Conservation (phyloP, 768 basidiomycete species). For the Leucocoprinus sp. region DNA sequence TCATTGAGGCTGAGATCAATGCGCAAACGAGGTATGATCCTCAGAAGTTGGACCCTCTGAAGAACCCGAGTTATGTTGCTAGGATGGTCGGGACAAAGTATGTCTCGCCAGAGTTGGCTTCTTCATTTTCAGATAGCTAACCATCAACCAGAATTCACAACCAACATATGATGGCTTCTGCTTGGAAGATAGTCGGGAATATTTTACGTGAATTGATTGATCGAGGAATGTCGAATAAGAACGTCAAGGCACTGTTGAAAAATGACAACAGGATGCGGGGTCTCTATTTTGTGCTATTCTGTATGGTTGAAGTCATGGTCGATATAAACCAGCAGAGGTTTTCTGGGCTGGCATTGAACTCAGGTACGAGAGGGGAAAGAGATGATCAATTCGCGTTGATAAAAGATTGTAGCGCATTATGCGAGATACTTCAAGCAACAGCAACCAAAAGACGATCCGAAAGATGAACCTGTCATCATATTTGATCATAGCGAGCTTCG, state of each 20-base stretch:
- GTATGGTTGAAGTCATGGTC: slow-evolving; percentile 53
- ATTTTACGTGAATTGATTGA: slow-evolving; percentile 47
- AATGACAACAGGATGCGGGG: slow-evolving; percentile 41
- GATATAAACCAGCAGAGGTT: slow-evolving; percentile 57
- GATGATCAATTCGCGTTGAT: no score
- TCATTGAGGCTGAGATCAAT: slow-evolving; percentile 48
- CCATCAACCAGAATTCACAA: slow-evolving; percentile 62
- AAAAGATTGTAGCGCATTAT: slow-evolving; percentile 60
- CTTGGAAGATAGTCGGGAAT: slow-evolving; percentile 68
- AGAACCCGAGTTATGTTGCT: slow-evolving; percentile 45
- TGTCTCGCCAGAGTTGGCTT: no score
- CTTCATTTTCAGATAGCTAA: background rate
- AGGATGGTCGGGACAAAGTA: slow-evolving; percentile 54
- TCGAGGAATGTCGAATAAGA: slow-evolving; percentile 45
- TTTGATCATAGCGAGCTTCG: slow-evolving; percentile 49
- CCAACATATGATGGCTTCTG: slow-evolving; percentile 72
- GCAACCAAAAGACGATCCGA: slow-evolving; percentile 29
- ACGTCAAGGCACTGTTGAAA: slow-evolving; percentile 45
- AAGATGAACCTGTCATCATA: slow-evolving; percentile 41
- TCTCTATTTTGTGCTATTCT: slow-evolving; percentile 55
- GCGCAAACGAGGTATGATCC: slow-evolving; percentile 37
- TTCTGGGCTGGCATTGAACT: slow-evolving; percentile 59
- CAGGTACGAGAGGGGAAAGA: slow-evolving; percentile 38
- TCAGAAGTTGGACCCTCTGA: slow-evolving; percentile 19
- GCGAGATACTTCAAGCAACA: slow-evolving; percentile 63